These are phyloP conservation scores for Talaromyces adpressus DNA, from an alignment of 495 filamentous ascomycete species.

Conservation along the genomic window DNA sequence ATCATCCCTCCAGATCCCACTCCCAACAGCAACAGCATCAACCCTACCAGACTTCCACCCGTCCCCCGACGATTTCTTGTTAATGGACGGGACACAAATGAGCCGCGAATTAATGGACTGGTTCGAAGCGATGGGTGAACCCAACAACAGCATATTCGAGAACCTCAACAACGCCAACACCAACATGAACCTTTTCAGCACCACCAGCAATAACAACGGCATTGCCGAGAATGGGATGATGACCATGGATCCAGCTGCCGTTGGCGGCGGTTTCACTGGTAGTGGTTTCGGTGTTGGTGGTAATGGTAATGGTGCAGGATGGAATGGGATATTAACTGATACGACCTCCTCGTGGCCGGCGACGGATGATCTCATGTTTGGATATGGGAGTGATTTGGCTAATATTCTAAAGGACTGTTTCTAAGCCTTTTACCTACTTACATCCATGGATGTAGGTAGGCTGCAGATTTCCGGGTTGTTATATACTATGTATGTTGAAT, in stretches of 20 bases:
- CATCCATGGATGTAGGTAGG: too few species aligned
- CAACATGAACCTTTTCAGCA: not conserved
- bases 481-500: not conserved
- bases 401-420: slow-evolving; percentile 34
- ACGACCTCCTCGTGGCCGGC: slow-evolving; percentile 7
- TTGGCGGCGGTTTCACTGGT: not conserved
- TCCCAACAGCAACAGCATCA: not conserved
- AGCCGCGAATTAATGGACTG: slow-evolving; percentile 34
- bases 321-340: slow-evolving; percentile 12
- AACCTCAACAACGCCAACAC: slow-evolving; percentile 23
- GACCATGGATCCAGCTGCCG: not conserved
- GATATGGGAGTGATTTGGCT: slow-evolving; percentile 29
- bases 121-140: slow-evolving; percentile 34
- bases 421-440: not conserved
- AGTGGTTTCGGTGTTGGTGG: not conserved
- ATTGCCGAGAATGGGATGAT: not conserved
- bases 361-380: slow-evolving; percentile 19
- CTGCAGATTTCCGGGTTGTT: not conserved
- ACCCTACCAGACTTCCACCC: not conserved
- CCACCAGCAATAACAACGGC: not conserved
- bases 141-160: slow-evolving; percentile 21
- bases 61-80: not conserved
- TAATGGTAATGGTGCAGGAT: slow-evolving; percentile 2
- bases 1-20: not conserved
- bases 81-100: slow-evolving; percentile 28